Evolutionary conservation across 106 monocot genomes (phyloP), one percentile per base, ranked within the genome.

Genomic region (Triglochin maritima): DNA sequence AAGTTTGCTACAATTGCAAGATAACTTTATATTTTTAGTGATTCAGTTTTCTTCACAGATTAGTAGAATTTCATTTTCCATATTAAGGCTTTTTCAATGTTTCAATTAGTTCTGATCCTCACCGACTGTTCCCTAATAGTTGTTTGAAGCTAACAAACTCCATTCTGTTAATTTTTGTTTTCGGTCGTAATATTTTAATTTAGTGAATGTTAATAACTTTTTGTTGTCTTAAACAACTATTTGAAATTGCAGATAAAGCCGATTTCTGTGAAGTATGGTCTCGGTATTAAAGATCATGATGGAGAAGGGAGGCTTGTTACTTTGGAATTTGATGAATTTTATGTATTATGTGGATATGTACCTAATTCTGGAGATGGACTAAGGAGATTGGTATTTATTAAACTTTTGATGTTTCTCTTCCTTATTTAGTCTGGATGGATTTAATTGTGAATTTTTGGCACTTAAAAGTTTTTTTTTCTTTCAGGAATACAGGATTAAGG

Each of bases 191-290:
- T 0, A 29, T 29, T 1, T 29, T 29, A 29, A 29, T 29, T 29
- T 29, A 29, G 1, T 29, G 29, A 29, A 29, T 29, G 0, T 29
- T 29, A 29, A 29, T 29, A 0, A 29, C 29, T 29, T 29, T 29
- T 29, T 29, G 29, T 29, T 29, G 1, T 29, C 29, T 29, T 29
- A 29, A 0, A 29, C 29, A 29, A 29, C 29, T 29, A 29, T 29
- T 29, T 29, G 29, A 29, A 29, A 16, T 71, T 17, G 50, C 78
- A 90, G 90, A 80, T 81, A 69, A 95, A 95, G 64, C 94, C 94
- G 73, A 83, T 95, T 58, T 87, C 94, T 62, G 87, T 95, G 53
- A 85, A 71, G 15, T 95, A 90, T 79, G 94, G 76, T 13, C 68
- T 76, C 49, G 76, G 76, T 11, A 63, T 69, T 60, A 6, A 60